Conservation (phyloP, 257 asterid genomes). For the Scutellaria minor region DNA sequence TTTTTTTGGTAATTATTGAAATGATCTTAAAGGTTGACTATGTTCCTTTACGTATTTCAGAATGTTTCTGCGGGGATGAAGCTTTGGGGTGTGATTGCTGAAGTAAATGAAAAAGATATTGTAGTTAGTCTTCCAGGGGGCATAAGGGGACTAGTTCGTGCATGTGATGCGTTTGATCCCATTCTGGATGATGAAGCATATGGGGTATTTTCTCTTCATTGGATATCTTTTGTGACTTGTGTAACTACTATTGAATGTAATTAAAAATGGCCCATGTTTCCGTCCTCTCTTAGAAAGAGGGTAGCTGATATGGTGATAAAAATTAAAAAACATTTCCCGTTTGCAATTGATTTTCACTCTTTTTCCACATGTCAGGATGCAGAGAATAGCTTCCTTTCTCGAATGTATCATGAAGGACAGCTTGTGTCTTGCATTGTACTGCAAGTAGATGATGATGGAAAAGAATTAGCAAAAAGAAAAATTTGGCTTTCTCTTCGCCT, state of each 20-base stretch:
- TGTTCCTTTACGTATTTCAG: constrained; percentile 49
- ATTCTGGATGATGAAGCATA: constrained; percentile 43
- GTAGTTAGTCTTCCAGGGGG: constrained; percentile 96
- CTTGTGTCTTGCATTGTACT: constrained; percentile 86
- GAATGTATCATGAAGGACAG: constrained; percentile 73
- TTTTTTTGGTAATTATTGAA: constrained; percentile 4
- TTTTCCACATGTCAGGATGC: constrained; percentile 51
- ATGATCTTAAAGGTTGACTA: neutral
- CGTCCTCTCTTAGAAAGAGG: constrained; percentile 8
- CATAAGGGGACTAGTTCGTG: constrained; percentile 86
- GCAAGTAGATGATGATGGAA: constrained; percentile 81
- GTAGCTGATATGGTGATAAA: neutral
- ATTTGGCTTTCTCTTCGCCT: constrained; percentile 95
- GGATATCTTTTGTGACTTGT: neutral
- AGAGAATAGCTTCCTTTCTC: constrained; percentile 62
- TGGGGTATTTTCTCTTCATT: constrained; percentile 45
- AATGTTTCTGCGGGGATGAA: constrained; percentile 91
- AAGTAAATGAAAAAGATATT: constrained; percentile 89
- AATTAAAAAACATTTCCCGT: neutral
- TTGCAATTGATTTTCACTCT: constrained; percentile 26
- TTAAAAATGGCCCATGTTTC: neutral
- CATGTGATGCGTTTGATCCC: constrained; percentile 83
- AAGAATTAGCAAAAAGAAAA: constrained; percentile 76
- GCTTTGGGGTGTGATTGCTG: constrained; percentile 95
- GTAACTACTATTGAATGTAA: constrained; percentile 7